Evolutionary conservation across 257 asterid species (phyloP).

Genomic region (Solanum medicagineum): DNA sequence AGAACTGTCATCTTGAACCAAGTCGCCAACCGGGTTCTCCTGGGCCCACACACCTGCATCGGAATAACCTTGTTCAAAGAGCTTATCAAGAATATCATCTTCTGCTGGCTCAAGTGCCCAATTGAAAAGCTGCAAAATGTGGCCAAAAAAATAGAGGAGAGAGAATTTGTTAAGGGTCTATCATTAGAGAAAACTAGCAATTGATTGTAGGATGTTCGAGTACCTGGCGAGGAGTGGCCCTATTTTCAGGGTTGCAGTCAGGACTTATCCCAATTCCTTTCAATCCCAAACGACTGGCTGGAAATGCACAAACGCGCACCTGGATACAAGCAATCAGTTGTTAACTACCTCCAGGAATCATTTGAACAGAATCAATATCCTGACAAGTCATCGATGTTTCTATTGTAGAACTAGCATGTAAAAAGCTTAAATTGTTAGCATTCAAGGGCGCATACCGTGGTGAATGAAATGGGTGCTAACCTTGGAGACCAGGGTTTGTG

Average conservation of each 20-base stretch:
- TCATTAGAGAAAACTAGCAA: not conserved
- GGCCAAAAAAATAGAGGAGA: not conserved
- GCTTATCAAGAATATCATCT: constrained; percentile 66
- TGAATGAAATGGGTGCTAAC: not conserved
- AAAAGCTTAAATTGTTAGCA: not conserved
- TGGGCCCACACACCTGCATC: constrained; percentile 86
- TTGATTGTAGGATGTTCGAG: not conserved
- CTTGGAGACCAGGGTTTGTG: not conserved
- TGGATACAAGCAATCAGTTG: constrained; percentile 11
- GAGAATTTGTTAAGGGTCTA: not conserved
- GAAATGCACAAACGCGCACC: constrained; percentile 94
- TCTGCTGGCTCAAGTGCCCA: constrained; percentile 99
- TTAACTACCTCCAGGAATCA: not conserved
- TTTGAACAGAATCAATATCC: not conserved
- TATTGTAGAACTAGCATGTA: not conserved
- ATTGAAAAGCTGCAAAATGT: constrained; percentile 52
- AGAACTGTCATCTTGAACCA: constrained; percentile 36
- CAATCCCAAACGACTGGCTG: constrained; percentile 58
- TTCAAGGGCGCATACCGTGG: not conserved
- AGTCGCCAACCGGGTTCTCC: constrained; percentile 53
- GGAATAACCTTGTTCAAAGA: constrained; percentile 62
- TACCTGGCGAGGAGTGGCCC: constrained; percentile 80
- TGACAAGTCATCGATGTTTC: not conserved
- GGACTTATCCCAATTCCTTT: constrained; percentile 91
- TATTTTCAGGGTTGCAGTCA: constrained; percentile 78